These are phyloP conservation scores for Gynochthodes officinalis DNA, from an alignment of 257 asterid genomes.

Conservation along the genomic window DNA sequence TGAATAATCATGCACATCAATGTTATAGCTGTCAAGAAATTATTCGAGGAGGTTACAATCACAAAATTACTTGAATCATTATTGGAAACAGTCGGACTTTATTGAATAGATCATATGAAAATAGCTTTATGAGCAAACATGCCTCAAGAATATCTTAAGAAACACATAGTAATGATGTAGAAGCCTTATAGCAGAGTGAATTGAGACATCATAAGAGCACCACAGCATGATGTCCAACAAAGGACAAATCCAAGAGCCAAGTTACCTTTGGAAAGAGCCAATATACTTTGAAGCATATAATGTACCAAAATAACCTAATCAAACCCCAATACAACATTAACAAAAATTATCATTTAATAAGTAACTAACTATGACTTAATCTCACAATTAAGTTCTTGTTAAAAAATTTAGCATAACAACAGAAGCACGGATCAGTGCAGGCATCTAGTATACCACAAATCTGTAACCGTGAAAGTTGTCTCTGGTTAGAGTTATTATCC, in stretches of 20 bases:
- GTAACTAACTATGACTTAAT: neutral
- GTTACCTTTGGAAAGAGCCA: neutral
- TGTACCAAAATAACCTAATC: neutral
- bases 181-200: neutral
- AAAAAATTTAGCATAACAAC: neutral
- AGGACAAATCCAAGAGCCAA: neutral
- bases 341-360: neutral
- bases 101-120: neutral
- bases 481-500: neutral
- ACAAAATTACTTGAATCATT: neutral
- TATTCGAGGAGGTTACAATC: conserved; percentile 9
- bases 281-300: neutral
- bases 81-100: neutral
- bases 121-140: neutral
- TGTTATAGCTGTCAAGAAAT: conserved; percentile 69
- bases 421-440: neutral
- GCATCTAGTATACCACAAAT: neutral
- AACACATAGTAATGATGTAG: neutral
- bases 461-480: neutral
- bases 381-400: neutral
- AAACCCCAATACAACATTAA: neutral
- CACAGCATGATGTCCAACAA: neutral
- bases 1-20: conserved; percentile 88
- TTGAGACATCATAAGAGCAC: neutral
- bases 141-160: neutral